Evolutionary conservation across 176 grass and related monocot species (phyloP), one percentile per base, ranked within the genome.

Genomic region (Otatea glauca): DNA sequence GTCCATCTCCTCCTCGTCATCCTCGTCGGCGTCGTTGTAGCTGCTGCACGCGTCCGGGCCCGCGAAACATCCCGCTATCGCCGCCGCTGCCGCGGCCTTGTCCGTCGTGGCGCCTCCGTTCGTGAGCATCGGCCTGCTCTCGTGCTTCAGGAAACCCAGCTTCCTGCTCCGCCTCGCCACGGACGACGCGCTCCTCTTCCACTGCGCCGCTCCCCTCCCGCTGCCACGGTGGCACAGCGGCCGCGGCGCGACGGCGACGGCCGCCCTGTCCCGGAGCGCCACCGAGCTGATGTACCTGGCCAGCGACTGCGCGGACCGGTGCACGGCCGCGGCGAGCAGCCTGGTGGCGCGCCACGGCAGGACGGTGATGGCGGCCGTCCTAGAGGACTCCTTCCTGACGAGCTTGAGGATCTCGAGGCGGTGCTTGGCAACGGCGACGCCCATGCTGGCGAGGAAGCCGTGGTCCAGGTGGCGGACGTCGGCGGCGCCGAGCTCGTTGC

Each of bases 391-490:
- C 20, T 54, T 91, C 50, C 72, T 71, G 35, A 91, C 87, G 60
- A 95, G 88, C 74, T 92, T 94, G 62, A 98, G 92, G 83, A 98
- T 98, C 75, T 93, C 79, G 70, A 98, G 87, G 61, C 95, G 85
- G 86, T 98, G 95, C 85, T 98, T 98, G 70, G 92, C 92, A 60
- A 98, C 73, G 85, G 91, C 15, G 76, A 98, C 83, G 70, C 95
- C 95, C 92, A 98, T 95, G 91, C 72, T 83, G 71, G 84, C 80
- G 67, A 97, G 86, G 87, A 93, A 90, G 10, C 88, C 91, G 81
- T 97, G 95, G 81, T 97, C 84, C 79, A 97, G 88, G 79, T 93
- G 91, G 41, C 76, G 64, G 15, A 94, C 18, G 78, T 97, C 95
- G 35, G 73, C 84, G 43, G 79, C 81, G 38, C 32, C 92, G 24